Evolutionary conservation across 1,139 yeast species (phyloP), one percentile per base, ranked within the genome.

Genomic region (Pichia sp.): DNA sequence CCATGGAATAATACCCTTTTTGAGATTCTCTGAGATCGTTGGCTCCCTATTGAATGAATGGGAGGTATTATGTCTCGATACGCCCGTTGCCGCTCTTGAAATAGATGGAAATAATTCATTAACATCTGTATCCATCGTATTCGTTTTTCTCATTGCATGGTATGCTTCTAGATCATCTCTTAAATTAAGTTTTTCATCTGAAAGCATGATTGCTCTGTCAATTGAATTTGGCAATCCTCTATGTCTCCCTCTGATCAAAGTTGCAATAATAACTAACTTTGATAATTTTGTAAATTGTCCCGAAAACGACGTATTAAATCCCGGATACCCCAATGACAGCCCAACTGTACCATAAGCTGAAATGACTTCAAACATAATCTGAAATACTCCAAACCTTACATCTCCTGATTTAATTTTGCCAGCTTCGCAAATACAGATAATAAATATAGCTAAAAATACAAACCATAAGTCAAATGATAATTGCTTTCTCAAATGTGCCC

Each of bases 301-400:
- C 18, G 86, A 76, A 48, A 93, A 79, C 2, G 97, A 87, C 6
- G 89, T 75, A 57, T 79, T 72, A 9, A 79, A 72, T 46, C 71
- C 73, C 0, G 95, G 87, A 60, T 81, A 90, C 0, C 99, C 99
- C 54, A 90, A 70, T 3, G 96, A 86, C 58, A 91, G 70, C 0
- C 99, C 99, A 46, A 91, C 98, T 0, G 96, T 91, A 67, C 97
- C 97, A 68, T 93, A 95, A 0, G 99, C 99, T 62, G 96, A 86
- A 6, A 89, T 87, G 55, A 90, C 82, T 66, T 93, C 99, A 69
- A 93, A 93, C 62, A 93, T 70, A 3, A 88, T 73, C 11, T 81
- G 73, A 68, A 91, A 93, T 19, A 88, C 79, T 11, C 81, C 74
- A 63, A 91, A 89, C 5, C 78, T 70, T 16, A 74, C 68, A 36